phyloP scores from a whole-genome alignment of 345 rosid species.

The Heritiera fomes region DNA sequence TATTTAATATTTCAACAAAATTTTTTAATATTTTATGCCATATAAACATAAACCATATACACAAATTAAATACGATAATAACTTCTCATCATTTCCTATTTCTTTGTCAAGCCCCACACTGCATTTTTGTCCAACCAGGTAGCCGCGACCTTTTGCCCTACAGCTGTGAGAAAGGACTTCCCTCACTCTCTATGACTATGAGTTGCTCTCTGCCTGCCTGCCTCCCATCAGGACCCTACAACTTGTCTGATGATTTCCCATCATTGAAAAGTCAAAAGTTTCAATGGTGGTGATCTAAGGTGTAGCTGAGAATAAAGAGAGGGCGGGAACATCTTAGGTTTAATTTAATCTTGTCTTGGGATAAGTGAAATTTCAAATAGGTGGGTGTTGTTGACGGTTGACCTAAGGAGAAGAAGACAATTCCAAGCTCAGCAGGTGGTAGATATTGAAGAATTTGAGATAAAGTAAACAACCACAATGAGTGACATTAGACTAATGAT shows the following conservation, averaged over 20 bases:
- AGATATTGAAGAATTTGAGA: constrained; percentile 14
- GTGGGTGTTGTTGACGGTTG: constrained; percentile 47
- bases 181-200: background rate
- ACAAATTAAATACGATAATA: too few relatives aligned
- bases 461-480: constrained; percentile 1
- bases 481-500: constrained; percentile 28
- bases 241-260: background rate
- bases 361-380: constrained; percentile 25
- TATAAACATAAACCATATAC: too few relatives aligned
- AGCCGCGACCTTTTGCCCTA: constrained; percentile 32
- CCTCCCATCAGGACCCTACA: constrained; percentile 10
- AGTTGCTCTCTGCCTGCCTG: background rate
- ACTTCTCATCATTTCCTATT: constrained; percentile 20
- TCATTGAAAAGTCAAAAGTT: background rate
- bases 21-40: too few relatives aligned
- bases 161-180: constrained; percentile 22
- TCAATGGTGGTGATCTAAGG: constrained; percentile 12
- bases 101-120: constrained; percentile 13
- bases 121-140: constrained; percentile 30
- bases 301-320: background rate
- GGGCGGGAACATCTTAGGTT: background rate
- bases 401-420: constrained; percentile 28
- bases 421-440: background rate
- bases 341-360: constrained; percentile 3
- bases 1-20: too few relatives aligned